Base-by-base conservation (phyloP, 495 filamentous ascomycete species). In the Neurospora sp. region DNA sequence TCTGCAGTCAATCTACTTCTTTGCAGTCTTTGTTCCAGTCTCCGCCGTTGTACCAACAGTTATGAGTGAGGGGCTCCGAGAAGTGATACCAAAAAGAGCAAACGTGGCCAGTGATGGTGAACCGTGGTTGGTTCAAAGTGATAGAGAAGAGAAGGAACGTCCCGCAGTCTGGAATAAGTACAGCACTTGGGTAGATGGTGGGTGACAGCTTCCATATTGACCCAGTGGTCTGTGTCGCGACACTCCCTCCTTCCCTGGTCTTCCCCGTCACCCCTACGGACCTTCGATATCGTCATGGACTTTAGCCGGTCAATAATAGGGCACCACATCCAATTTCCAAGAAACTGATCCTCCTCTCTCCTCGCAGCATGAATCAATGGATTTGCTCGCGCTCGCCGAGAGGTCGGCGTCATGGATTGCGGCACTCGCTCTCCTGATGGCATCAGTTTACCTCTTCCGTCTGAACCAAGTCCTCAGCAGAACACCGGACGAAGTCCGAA, bases 381-480 rank as follows among this genome's bases (percentile, higher is more conserved):
- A 46, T 10, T 46, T 46, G 18, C 8, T 20, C 7, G 42, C 42
- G 42, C 42, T 46, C 42, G 42, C 42, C 42, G 18, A n/a, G 7
- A 46, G 18, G 18, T 18, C 18, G 16, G 18, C 42, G 42, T 18
- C 20, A 46, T 7, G 18, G 18, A 20, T 20, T 10, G 42, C 42
- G 8, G 3, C 18, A 46, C 16, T 46, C 20, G 3, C 18, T 46
- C 42, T 66, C 20, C 10, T 81, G 8, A 75, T 81, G 8, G 18
- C 82, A 4, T 40, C 83, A 12, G 70, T 80, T 20, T 89, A 88
- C 54, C 76, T 89, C 20, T 76, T 81, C 62, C 86, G 84, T 72
- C 80, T 89, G 48, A 88, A 89, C 74, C 77, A 77, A 59, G 80
- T 83, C 14, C 81, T 89, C 71, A 83, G 77, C 38, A 39, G 72